Evolutionary conservation across 78 protist species (phyloP).

Genomic region (Dictyostelium intermedium): DNA sequence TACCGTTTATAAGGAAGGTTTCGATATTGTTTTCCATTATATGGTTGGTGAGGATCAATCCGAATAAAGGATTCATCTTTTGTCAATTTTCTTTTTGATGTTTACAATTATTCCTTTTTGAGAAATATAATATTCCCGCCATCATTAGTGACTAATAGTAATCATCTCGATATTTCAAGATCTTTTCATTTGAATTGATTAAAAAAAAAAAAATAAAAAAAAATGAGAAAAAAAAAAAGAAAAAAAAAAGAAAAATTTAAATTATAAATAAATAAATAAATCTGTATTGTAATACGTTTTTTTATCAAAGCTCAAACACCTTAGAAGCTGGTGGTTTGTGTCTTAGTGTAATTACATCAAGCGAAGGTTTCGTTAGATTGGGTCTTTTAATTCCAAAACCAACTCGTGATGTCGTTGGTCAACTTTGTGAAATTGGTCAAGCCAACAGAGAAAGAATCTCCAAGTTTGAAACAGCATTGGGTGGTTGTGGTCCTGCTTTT

Average conservation of each 20-base stretch:
- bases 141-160: neutral
- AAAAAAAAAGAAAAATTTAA: neutral
- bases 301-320: constrained; percentile 9
- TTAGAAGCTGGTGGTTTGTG: constrained; percentile 61
- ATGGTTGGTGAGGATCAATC: constrained; percentile 78
- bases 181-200: neutral
- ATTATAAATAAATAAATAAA: neutral
- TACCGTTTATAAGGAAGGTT: constrained; percentile 85
- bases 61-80: constrained; percentile 7
- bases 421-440: constrained; percentile 33
- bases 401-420: constrained; percentile 32
- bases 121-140: neutral
- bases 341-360: constrained; percentile 76
- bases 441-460: constrained; percentile 59
- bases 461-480: constrained; percentile 63
- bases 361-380: constrained; percentile 85
- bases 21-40: constrained; percentile 83
- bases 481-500: constrained; percentile 72
- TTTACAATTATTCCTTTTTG: neutral
- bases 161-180: neutral
- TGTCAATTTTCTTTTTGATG: neutral
- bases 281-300: too few relatives aligned
- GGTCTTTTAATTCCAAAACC: constrained; percentile 83
- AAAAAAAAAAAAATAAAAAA: neutral
- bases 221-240: neutral